These are phyloP conservation scores for Physcomitrium patens DNA, from an alignment of 225 moss, liverwort and hornwort species.

Conservation along the genomic window DNA sequence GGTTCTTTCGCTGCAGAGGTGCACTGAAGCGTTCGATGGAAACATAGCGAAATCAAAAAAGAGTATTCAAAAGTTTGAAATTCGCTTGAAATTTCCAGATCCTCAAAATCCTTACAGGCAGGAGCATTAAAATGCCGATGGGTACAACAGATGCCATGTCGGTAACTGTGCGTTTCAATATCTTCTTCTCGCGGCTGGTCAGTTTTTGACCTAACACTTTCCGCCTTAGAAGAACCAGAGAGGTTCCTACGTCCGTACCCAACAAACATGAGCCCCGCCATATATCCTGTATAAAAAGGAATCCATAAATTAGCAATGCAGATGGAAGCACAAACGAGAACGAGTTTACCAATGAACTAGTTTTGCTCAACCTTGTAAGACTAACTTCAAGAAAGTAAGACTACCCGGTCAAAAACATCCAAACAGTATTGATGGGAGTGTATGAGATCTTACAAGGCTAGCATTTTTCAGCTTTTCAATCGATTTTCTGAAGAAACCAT, in stretches of 20 bases:
- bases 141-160: slow-evolving; percentile 71
- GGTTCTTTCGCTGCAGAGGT: too few relatives aligned
- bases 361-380: slow-evolving; percentile 16
- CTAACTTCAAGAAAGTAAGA: not conserved
- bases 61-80: not conserved
- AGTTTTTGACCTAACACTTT: slow-evolving; percentile 51
- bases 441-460: slow-evolving; percentile 50
- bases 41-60: not conserved
- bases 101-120: slow-evolving; percentile 58
- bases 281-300: slow-evolving; percentile 47
- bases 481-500: slow-evolving; percentile 51
- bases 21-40: too few relatives aligned
- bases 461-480: slow-evolving; percentile 67
- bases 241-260: slow-evolving; percentile 67
- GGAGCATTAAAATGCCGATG: slow-evolving; percentile 68
- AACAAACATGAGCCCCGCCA: slow-evolving; percentile 73
- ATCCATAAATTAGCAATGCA: slow-evolving; percentile 27
- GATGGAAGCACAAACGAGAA: slow-evolving; percentile 14
- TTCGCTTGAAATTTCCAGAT: not conserved
- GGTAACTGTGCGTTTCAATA: slow-evolving; percentile 60
- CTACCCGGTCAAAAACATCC: slow-evolving; percentile 2
- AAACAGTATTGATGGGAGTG: slow-evolving; percentile 8
- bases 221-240: slow-evolving; percentile 65
- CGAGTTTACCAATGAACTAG: not conserved
- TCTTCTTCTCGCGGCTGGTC: slow-evolving; percentile 64